Conservation (phyloP, 2,329 filamentous ascomycete species). For the Thelonectria olida region DNA sequence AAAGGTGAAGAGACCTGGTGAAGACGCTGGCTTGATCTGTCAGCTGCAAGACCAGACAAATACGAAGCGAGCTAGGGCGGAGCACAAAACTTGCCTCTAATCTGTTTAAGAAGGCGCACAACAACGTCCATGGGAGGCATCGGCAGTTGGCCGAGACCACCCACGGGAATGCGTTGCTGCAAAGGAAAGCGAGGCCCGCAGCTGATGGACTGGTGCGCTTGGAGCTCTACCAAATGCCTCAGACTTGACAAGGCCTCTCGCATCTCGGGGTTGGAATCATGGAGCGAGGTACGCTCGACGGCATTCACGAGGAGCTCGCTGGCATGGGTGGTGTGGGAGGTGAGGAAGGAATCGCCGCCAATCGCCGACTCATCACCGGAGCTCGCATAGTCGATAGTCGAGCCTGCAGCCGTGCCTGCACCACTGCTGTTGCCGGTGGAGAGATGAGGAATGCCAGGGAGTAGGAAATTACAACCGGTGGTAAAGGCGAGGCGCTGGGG, state of each 20-base stretch:
- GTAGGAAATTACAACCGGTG: too few species aligned
- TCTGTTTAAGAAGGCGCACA: conserved; percentile 56
- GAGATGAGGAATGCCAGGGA: too few species aligned
- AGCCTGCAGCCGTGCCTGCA: too few species aligned
- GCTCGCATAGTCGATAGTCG: too few species aligned
- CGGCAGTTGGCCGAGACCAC: conserved; percentile 58
- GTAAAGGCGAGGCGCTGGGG: too few species aligned
- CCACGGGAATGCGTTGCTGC: conserved; percentile 55
- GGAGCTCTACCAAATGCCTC: conserved; percentile 61
- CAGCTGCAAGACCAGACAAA: background rate
- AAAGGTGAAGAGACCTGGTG: conserved; percentile 59
- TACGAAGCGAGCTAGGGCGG: background rate
- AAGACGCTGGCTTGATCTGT: conserved; percentile 45
- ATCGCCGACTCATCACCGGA: too few species aligned
- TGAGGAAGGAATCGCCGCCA: too few species aligned
- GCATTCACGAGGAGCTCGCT: too few species aligned
- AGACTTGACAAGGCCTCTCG: conserved; percentile 60
- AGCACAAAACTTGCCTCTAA: conserved; percentile 50
- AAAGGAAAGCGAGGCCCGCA: conserved; percentile 56
- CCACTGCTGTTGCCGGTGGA: too few species aligned
- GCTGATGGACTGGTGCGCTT: conserved; percentile 52
- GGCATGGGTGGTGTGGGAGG: too few species aligned
- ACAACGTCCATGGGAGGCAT: conserved; percentile 64
- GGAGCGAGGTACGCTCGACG: too few species aligned
- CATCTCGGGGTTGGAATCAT: conserved; percentile 59